Evolutionary conservation across 345 rosid genomes (phyloP).

Genomic region (Eucalyptus caleyi): DNA sequence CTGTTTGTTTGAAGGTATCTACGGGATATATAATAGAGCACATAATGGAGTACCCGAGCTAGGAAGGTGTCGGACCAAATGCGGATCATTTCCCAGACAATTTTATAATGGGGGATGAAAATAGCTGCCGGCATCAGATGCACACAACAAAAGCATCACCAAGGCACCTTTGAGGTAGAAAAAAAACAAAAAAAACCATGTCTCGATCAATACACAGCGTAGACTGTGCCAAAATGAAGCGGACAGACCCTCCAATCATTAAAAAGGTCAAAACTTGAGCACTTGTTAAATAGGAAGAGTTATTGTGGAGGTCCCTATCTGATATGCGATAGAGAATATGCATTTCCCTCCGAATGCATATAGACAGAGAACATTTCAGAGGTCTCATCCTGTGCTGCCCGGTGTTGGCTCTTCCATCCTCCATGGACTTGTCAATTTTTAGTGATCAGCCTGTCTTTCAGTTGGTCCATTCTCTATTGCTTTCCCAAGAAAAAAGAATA

Average conservation of each 20-base stretch:
- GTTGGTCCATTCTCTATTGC: background rate
- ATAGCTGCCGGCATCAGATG: background rate
- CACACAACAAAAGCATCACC: background rate
- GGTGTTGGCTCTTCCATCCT: background rate
- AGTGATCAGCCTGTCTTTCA: background rate
- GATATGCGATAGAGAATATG: background rate
- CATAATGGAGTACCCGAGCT: background rate
- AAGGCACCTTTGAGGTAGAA: background rate
- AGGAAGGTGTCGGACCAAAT: background rate
- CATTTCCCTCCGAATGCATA: constrained; percentile 5
- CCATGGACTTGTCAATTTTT: background rate
- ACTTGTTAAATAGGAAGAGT: background rate
- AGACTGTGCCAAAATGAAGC: background rate
- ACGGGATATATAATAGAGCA: background rate
- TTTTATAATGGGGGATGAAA: background rate
- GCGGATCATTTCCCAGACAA: background rate
- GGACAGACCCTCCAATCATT: background rate
- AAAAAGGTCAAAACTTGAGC: background rate
- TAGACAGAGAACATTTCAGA: constrained; percentile 3
- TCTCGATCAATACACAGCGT: background rate
- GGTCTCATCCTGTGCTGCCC: background rate
- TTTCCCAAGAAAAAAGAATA: background rate
- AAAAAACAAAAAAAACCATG: background rate
- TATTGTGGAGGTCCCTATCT: background rate
- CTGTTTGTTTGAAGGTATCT: background rate